A percentile compares a stretch with the other conserved stretches of the same genome.
phyloP scores from a whole-genome alignment of 305 asterid genomes.

The Fraxinus sp. region DNA sequence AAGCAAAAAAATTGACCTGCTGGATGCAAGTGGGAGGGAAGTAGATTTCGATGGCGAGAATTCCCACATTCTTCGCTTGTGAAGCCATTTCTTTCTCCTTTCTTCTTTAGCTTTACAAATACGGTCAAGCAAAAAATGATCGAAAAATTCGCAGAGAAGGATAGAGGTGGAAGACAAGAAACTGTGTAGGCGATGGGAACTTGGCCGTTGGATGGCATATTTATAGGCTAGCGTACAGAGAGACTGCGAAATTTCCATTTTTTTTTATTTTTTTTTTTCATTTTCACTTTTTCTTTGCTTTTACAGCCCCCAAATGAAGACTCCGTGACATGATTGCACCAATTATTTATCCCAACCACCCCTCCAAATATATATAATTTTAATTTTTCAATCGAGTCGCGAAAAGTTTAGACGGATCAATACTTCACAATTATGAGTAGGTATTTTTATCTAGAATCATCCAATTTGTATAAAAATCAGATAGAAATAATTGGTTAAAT shows the following conservation, averaged over 20 bases:
- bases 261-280: background rate
- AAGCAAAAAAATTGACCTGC: slow-evolving; percentile 54
- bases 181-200: background rate
- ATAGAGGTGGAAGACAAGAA: background rate
- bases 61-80: slow-evolving; percentile 74
- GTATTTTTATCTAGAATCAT: background rate
- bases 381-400: background rate
- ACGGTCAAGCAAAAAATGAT: background rate
- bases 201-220: slow-evolving; percentile 23
- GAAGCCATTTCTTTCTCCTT: slow-evolving; percentile 51
- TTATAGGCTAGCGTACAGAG: slow-evolving; percentile 15
- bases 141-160: background rate
- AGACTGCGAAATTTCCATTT: slow-evolving; percentile 18
- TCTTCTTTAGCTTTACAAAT: slow-evolving; percentile 7
- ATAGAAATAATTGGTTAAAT: background rate
- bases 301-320: slow-evolving; percentile 54
- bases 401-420: background rate
- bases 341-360: background rate
- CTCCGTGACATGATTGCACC: slow-evolving; percentile 41
- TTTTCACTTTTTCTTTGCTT: slow-evolving; percentile 35
- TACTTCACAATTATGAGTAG: background rate
- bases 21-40: slow-evolving; percentile 94
- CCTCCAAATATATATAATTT: background rate
- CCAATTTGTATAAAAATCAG: background rate
- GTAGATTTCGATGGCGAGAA: slow-evolving; percentile 92